A percentile compares a stretch with the other conserved stretches of the same genome.
Evolutionary conservation across 345 rosid genomes (phyloP).

Genomic region (Salix koriyanagi): DNA sequence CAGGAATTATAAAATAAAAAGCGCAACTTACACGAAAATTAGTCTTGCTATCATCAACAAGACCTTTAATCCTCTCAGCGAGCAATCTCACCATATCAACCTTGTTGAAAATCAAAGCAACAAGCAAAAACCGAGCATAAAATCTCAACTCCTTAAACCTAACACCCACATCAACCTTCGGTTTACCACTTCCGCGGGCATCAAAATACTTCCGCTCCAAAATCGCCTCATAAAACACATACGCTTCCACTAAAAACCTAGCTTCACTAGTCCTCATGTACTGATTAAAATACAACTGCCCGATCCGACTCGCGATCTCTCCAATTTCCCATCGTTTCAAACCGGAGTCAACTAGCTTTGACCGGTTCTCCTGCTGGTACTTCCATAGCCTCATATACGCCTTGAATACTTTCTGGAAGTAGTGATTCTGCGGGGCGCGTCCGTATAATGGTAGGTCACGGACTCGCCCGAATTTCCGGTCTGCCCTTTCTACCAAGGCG

Average conservation of each 20-base stretch:
- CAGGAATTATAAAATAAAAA: background rate
- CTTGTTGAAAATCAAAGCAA: conserved; percentile 66
- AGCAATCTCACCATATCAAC: conserved; percentile 50
- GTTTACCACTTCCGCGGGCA: conserved; percentile 29
- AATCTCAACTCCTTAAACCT: conserved; percentile 84
- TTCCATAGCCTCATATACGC: conserved; percentile 95
- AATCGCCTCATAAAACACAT: conserved; percentile 91
- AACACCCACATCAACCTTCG: conserved; percentile 54
- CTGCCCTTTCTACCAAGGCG: conserved; percentile 77
- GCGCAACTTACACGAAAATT: conserved; percentile 56
- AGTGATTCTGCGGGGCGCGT: conserved; percentile 40
- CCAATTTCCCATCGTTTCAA: conserved; percentile 96
- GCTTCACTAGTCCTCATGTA: conserved; percentile 91
- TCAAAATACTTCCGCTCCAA: conserved; percentile 72
- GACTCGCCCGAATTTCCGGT: conserved; percentile 82
- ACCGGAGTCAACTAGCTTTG: conserved; percentile 67
- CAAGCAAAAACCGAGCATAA: conserved; percentile 82
- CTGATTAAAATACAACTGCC: conserved; percentile 91
- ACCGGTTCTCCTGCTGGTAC: conserved; percentile 82
- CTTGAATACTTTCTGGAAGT: conserved; percentile 80
- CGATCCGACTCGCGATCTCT: conserved; percentile 99
- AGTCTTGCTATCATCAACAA: conserved; percentile 66
- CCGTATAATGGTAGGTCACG: conserved; percentile 79
- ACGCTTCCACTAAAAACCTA: conserved; percentile 78
- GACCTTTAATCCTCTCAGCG: conserved; percentile 21